Evolutionary conservation across 2,329 filamentous ascomycete species (phyloP).

Genomic region (Zopfia rhizophila): DNA sequence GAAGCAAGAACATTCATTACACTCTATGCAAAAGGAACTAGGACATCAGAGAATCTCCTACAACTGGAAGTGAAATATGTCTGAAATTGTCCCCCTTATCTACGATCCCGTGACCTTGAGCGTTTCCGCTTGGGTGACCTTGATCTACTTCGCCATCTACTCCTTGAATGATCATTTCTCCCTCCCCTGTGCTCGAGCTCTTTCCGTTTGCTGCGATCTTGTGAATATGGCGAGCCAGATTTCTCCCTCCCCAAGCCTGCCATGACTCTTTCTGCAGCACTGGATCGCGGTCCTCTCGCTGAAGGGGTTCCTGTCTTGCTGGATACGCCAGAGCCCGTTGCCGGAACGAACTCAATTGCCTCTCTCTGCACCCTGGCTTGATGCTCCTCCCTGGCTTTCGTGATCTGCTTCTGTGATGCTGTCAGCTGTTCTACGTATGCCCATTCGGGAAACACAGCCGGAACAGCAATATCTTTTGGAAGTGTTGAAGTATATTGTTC

Average conservation of each 20-base stretch:
- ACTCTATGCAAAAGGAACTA: no score
- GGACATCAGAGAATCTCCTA: no score
- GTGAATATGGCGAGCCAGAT: slow-evolving; percentile 19
- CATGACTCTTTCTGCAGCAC: slow-evolving; percentile 33
- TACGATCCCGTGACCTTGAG: slow-evolving; percentile 32
- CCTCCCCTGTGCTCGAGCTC: slow-evolving; percentile 42
- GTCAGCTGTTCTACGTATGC: slow-evolving; percentile 56
- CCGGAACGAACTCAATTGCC: slow-evolving; percentile 47
- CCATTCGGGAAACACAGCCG: slow-evolving; percentile 53
- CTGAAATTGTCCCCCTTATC: slow-evolving; percentile 5
- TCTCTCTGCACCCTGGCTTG: slow-evolving; percentile 39
- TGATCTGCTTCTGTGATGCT: slow-evolving; percentile 52
- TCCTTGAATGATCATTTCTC: slow-evolving; percentile 30
- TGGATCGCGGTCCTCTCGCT: slow-evolving; percentile 25
- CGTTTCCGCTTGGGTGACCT: slow-evolving; percentile 45
- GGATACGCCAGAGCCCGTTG: slow-evolving; percentile 33
- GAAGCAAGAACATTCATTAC: no score
- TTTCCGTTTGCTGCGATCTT: slow-evolving; percentile 39
- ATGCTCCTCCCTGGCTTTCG: slow-evolving; percentile 44
- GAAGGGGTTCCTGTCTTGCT: slow-evolving; percentile 37
- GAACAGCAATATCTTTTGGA: slow-evolving; percentile 50
- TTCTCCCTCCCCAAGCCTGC: slow-evolving; percentile 25
- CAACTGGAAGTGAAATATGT: no score
- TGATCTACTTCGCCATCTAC: slow-evolving; percentile 33
- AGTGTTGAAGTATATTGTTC: slow-evolving; percentile 74